Conservation (phyloP, 495 filamentous ascomycete species). For the Penicillium pulvis region DNA sequence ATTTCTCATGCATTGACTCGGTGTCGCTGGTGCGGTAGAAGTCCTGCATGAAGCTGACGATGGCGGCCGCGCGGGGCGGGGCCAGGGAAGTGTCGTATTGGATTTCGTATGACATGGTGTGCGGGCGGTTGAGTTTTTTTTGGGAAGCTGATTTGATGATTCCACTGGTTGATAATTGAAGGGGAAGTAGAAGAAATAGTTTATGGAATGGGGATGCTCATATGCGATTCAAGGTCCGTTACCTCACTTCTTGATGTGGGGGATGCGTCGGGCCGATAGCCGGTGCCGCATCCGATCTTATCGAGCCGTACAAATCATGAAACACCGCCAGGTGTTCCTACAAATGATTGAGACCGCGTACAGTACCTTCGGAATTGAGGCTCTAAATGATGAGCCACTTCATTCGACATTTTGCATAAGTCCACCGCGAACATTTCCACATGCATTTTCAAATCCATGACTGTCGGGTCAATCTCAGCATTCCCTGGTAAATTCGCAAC, state of each 20-base stretch:
- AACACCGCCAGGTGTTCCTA: no score
- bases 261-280: conserved; percentile 21
- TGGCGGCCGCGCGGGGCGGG: conserved; percentile 33
- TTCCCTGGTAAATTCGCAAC: neutral
- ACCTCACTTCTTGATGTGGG: conserved; percentile 16
- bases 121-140: no score
- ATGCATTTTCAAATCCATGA: no score
- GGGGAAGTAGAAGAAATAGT: neutral
- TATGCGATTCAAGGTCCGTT: conserved; percentile 1
- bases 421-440: no score
- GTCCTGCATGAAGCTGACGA: conserved; percentile 53
- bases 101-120: conserved; percentile 37
- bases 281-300: conserved; percentile 28
- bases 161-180: neutral
- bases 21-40: conserved; percentile 63
- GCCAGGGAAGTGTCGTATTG: conserved; percentile 32
- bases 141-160: neutral
- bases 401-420: no score
- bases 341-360: no score
- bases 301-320: conserved; percentile 2
- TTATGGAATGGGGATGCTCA: neutral
- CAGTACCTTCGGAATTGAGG: no score
- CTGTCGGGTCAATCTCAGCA: neutral
- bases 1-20: conserved; percentile 56
- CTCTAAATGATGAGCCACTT: no score